Base-by-base conservation (phyloP, 2,329 filamentous ascomycete species). In the Albifimbria verrucaria region DNA sequence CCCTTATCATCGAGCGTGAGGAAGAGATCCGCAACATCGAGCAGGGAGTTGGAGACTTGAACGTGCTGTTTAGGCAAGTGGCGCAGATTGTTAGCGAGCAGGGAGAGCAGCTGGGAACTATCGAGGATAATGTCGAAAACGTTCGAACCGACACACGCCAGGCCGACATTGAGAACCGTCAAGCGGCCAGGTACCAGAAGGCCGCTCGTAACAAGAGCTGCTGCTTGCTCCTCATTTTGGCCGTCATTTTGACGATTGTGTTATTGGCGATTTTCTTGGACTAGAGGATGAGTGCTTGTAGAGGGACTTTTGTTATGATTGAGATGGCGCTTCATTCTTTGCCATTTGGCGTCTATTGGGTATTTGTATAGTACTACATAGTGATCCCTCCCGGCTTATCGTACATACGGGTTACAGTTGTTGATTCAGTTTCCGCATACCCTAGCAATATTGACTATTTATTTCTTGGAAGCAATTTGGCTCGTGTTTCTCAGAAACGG, bases 1-100 rank as follows among this genome's bases (percentile, higher is more conserved):
- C 89, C 17, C 78, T 99, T 54, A 99, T 99, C 66, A 87, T 95
- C 56, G 93, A 99, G 78, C 92, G 95, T 51, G 94, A 99, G 72
- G 86, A 91, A 53, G 94, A 99, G 76, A 99, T 99, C 60, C 87
- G 92, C 57, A 95, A 96, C 68, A 99, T 99, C 64, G 94, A 97
- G 75, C 92, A 97, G 71, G 92, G 90, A 52, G 94, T 99, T 7
- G 89, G 89, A 52, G 94, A 99, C 65, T 77, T 99, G 57, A 99
- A 99, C 65, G 94, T 97, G 66, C 81, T 99, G 43, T 99, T 99
- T 79, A 83, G 92, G 57, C 93, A 99, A 75, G 92, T 99, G n/a
- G 94, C 93, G 46, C 92, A 96, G 70, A 97, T 99, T 70, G 92
- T 99, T 49, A 85, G 85, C 56, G 93, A 97, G 73, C 94, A 99